phyloP scores from a whole-genome alignment of 1,284 basidiomycete species.

The Ustilago lituana region DNA sequence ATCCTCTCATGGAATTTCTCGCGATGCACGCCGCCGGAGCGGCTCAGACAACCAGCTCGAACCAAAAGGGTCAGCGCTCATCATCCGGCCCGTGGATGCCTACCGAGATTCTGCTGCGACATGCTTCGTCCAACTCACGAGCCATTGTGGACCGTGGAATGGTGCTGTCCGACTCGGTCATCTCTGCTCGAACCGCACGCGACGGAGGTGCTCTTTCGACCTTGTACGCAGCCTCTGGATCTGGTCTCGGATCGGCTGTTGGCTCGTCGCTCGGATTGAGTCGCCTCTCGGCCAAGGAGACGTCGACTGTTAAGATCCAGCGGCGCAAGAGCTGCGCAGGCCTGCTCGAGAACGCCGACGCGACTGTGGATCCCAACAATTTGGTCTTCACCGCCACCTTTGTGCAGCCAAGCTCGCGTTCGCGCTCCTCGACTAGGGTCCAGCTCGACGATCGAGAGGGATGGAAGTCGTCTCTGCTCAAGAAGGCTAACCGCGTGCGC shows the following conservation, averaged over 20 bases:
- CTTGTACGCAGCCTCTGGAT: constrained; percentile 34
- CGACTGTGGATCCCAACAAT: constrained; percentile 27
- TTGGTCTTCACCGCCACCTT: constrained; percentile 44
- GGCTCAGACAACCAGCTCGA: constrained; percentile 25
- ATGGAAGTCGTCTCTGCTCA: constrained; percentile 44
- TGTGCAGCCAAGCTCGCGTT: constrained; percentile 42
- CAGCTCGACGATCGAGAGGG: constrained; percentile 37
- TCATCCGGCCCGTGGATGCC: constrained; percentile 43
- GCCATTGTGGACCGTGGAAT: constrained; percentile 60
- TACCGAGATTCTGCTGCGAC: constrained; percentile 56
- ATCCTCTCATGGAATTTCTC: constrained; percentile 52
- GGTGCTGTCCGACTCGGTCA: constrained; percentile 61
- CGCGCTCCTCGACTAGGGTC: constrained; percentile 28
- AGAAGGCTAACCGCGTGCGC: constrained; percentile 40
- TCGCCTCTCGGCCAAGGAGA: constrained; percentile 47
- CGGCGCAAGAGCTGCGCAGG: constrained; percentile 50
- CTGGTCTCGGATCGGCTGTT: constrained; percentile 51
- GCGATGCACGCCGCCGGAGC: constrained; percentile 47
- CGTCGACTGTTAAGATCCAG: constrained; percentile 53
- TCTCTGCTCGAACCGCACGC: constrained; percentile 51
- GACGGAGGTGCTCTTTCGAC: constrained; percentile 42
- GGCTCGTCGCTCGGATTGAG: constrained; percentile 56
- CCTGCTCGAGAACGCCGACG: constrained; percentile 44
- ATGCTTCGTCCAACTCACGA: constrained; percentile 57
- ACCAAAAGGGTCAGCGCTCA: constrained; percentile 33